phyloP scores from a whole-genome alignment of 495 filamentous ascomycete genomes.

The Friedmanniomyces simplex region DNA sequence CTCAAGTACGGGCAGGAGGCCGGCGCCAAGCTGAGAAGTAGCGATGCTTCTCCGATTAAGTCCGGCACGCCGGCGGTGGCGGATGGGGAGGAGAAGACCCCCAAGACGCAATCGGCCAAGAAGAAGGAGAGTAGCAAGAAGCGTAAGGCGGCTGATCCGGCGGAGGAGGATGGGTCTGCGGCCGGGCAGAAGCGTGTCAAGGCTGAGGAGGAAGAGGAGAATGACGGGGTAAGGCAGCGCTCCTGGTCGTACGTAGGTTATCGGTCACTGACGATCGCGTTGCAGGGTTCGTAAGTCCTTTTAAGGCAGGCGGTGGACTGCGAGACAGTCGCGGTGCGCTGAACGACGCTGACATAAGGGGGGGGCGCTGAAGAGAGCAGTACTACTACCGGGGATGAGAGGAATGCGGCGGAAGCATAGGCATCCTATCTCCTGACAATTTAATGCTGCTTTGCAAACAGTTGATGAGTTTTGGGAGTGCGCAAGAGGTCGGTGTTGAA shows the following conservation, averaged over 20 bases:
- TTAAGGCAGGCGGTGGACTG: background rate
- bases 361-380: too few species aligned
- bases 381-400: too few species aligned
- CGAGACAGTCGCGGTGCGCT: too few species aligned
- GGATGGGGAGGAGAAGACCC: slow-evolving; percentile 10
- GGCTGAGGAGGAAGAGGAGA: background rate
- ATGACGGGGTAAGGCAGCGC: background rate
- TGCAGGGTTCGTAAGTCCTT: background rate
- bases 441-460: too few species aligned
- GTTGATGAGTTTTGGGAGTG: too few species aligned
- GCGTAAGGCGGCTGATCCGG: slow-evolving; percentile 29
- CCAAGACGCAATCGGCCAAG: slow-evolving; percentile 24
- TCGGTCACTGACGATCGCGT: background rate
- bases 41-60: background rate
- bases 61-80: background rate
- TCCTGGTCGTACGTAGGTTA: background rate
- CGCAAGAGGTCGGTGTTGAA: too few species aligned
- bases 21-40: background rate
- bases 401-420: too few species aligned
- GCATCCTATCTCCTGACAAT: background rate
- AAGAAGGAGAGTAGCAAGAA: slow-evolving; percentile 28
- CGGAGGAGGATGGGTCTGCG: slow-evolving; percentile 23
- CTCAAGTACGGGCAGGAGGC: slow-evolving; percentile 8
- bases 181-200: slow-evolving; percentile 3
- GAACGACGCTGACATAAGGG: too few species aligned